These are phyloP conservation scores for Botrytis byssoidea DNA, from an alignment of 2,329 filamentous ascomycete species.

Conservation along the genomic window DNA sequence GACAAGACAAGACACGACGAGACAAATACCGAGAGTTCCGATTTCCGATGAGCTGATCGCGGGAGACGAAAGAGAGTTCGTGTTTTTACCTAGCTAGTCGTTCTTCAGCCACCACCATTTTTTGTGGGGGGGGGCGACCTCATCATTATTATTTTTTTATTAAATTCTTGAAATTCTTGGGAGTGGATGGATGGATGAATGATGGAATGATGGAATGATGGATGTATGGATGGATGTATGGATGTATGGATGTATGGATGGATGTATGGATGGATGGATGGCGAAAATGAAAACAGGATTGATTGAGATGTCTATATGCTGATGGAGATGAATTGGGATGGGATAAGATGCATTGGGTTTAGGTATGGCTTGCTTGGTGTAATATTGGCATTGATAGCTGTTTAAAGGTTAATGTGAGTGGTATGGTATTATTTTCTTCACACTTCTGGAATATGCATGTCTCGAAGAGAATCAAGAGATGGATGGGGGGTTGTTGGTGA, in stretches of 20 bases:
- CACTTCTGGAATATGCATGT: background rate
- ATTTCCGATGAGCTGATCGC: slow-evolving; percentile 2
- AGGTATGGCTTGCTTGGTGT: background rate
- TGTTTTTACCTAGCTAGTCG: background rate
- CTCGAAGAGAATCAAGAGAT: background rate
- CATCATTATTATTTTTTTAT: background rate
- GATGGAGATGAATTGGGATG: background rate
- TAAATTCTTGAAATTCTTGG: background rate
- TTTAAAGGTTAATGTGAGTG: background rate
- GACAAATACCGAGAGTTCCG: background rate
- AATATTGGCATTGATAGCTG: background rate
- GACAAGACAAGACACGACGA: background rate
- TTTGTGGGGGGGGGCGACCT: background rate
- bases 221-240: background rate
- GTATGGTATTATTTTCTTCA: background rate
- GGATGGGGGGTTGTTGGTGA: background rate
- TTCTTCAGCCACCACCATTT: slow-evolving; percentile 11
- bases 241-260: background rate
- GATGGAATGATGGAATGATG: background rate
- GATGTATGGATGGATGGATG: background rate
- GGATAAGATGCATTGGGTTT: background rate
- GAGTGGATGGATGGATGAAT: background rate
- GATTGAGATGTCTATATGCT: background rate
- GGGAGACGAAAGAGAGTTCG: background rate
- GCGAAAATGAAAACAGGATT: slow-evolving; percentile 3